These are phyloP conservation scores for Penicillium subrubescens DNA, from an alignment of 495 filamentous ascomycete species.

Conservation along the genomic window DNA sequence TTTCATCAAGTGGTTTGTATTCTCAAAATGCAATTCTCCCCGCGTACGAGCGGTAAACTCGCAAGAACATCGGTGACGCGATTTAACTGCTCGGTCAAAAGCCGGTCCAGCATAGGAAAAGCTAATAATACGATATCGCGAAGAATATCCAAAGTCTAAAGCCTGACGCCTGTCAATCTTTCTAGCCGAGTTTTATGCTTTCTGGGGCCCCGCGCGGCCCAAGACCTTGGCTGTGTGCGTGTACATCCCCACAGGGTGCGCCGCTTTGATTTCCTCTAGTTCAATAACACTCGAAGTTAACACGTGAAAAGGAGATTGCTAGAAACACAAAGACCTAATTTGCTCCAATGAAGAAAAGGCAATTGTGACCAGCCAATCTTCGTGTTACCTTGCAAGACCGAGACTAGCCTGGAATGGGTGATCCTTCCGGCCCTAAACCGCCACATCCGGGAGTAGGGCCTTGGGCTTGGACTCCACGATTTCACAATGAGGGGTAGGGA, in stretches of 20 bases:
- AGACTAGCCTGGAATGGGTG: background rate
- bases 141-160: no score
- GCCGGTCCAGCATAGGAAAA: no score
- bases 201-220: no score
- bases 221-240: background rate
- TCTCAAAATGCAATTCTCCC: no score
- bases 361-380: background rate
- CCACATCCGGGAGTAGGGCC: background rate
- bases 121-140: no score
- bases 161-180: no score
- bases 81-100: no score
- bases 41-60: no score
- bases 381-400: background rate
- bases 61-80: no score
- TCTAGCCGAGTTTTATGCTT: background rate
- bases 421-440: slow-evolving; percentile 1
- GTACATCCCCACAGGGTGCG: background rate
- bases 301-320: background rate
- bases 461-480: background rate
- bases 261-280: background rate
- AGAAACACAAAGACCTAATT: background rate
- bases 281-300: background rate
- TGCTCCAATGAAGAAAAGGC: background rate
- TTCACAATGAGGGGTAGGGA: background rate
- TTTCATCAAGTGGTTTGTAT: no score